Conservation (phyloP, 805 yeast species). For the Teunomyces atbi region DNA sequence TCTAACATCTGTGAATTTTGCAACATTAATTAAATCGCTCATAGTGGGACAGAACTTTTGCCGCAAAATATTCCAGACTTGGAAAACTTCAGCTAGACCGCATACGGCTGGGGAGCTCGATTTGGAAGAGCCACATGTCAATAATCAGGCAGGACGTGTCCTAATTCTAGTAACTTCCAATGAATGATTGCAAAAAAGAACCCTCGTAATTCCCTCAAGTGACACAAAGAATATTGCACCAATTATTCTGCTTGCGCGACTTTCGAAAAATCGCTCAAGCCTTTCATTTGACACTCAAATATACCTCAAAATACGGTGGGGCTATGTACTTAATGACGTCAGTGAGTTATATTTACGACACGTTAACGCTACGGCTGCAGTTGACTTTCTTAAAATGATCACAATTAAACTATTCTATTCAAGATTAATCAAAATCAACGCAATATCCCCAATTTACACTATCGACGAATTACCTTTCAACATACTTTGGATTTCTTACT, state of each 20-base stretch:
- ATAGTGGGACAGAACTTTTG: background rate
- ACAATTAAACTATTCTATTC: background rate
- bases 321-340: background rate
- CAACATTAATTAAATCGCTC: background rate
- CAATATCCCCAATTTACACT: background rate
- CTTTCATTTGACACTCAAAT: background rate
- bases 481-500: too few species aligned
- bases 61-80: background rate
- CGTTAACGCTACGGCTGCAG: background rate
- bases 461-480: too few species aligned
- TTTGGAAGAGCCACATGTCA: background rate
- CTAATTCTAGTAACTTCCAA: background rate
- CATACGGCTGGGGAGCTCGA: background rate
- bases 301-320: background rate
- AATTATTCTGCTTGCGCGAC: background rate
- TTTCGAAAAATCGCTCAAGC: slow-evolving; percentile 1
- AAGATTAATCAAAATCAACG: background rate
- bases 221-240: slow-evolving; percentile 3
- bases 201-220: background rate
- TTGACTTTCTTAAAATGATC: background rate
- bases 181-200: slow-evolving; percentile 1
- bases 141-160: background rate
- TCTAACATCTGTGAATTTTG: background rate
- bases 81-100: background rate
- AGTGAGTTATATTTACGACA: background rate